phyloP scores from a whole-genome alignment of 495 filamentous ascomycete genomes.

The Niebla homalea region DNA sequence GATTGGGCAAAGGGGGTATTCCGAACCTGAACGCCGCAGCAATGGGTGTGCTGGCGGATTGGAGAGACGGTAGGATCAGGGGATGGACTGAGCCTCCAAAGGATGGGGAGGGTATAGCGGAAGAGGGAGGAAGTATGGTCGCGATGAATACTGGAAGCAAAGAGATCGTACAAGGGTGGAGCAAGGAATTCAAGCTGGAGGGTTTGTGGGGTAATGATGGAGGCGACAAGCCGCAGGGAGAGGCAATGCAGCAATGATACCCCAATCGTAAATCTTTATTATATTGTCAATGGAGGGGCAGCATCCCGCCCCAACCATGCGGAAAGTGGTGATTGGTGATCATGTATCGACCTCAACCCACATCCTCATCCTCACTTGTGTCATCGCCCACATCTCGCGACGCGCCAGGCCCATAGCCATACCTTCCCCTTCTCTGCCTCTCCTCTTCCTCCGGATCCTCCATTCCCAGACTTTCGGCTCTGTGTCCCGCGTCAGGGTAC shows the following conservation, averaged over 20 bases:
- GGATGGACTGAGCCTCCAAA: constrained; percentile 73
- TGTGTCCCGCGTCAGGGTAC: constrained; percentile 47
- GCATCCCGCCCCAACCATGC: not conserved
- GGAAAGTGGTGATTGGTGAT: not conserved
- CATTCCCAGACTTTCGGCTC: constrained; percentile 3
- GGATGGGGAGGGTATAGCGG: constrained; percentile 16
- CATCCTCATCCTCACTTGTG: not conserved
- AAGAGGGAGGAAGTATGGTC: constrained; percentile 39
- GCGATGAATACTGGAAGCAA: constrained; percentile 24
- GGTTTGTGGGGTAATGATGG: constrained; percentile 68
- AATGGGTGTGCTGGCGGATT: constrained; percentile 86
- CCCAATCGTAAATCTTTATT: not conserved
- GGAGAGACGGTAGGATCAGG: constrained; percentile 89
- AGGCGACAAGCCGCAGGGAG: constrained; percentile 26
- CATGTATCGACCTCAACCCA: not conserved
- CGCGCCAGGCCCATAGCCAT: constrained; percentile 1
- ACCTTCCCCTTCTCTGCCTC: constrained; percentile 4
- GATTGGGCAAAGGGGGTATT: constrained; percentile 78
- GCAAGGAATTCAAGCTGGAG: constrained; percentile 89
- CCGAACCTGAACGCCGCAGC: constrained; percentile 81
- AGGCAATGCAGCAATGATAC: constrained; percentile 9
- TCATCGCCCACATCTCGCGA: not conserved
- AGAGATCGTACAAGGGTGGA: constrained; percentile 85
- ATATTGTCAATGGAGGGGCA: no score
- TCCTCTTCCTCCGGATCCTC: constrained; percentile 9